A percentile compares a stretch with the other conserved stretches of the same genome.
These are phyloP conservation scores for Avicennia marina DNA, from an alignment of 257 asterid genomes.

Conservation along the genomic window DNA sequence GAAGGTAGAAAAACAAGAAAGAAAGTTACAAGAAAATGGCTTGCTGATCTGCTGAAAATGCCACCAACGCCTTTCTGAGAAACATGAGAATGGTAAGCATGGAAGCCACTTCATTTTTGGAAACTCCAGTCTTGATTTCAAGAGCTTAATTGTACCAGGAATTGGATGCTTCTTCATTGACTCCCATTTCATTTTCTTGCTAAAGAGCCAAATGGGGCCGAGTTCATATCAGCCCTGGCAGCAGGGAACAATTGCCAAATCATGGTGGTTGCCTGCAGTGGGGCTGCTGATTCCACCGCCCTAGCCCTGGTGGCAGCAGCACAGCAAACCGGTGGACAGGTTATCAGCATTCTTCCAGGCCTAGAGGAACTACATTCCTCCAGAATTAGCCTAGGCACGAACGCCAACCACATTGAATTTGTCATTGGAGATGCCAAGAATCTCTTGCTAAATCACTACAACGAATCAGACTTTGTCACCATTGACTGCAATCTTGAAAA, in stretches of 20 bases:
- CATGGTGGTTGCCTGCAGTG: conserved; percentile 55
- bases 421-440: conserved; percentile 40
- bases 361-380: conserved; percentile 36
- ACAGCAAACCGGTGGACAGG: conserved; percentile 72
- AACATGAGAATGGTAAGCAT: conserved; percentile 66
- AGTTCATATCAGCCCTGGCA: conserved; percentile 75
- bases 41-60: conserved; percentile 88
- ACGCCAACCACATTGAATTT: conserved; percentile 36
- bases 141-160: background rate
- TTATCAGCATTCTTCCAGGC: conserved; percentile 53
- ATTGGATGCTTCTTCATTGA: background rate
- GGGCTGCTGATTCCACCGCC: conserved; percentile 54
- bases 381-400: conserved; percentile 17
- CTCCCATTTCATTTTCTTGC: conserved; percentile 2
- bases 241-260: conserved; percentile 75
- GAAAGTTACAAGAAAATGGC: conserved; percentile 29
- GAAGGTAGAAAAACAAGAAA: background rate
- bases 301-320: conserved; percentile 71
- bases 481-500: conserved; percentile 62
- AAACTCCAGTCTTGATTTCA: background rate
- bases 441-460: conserved; percentile 29
- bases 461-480: conserved; percentile 59
- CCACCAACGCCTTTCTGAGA: conserved; percentile 75
- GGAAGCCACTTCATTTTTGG: background rate
- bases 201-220: conserved; percentile 67